Percentiles rank a stretch among this genome's conserved stretches.
phyloP scores from a whole-genome alignment of 225 moss, liverwort and hornwort species.

The Polytrichum formosum region DNA sequence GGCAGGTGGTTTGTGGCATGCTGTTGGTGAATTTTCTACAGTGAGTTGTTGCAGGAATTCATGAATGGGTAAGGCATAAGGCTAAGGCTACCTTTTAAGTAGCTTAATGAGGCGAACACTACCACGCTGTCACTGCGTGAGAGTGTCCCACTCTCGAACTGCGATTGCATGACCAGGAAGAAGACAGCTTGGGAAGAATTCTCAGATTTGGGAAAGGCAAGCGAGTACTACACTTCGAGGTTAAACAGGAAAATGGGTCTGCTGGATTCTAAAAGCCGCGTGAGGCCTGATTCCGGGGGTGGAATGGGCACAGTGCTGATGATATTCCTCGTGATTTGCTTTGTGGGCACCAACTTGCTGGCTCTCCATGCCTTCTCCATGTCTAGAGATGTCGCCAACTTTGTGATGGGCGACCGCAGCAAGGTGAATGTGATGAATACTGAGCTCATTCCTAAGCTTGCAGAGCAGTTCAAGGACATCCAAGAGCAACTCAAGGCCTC shows the following conservation, averaged over 20 bases:
- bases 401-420: constrained; percentile 5
- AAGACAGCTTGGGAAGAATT: too few relatives aligned
- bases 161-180: too few relatives aligned
- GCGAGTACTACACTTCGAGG: too few relatives aligned
- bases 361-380: constrained; percentile 12
- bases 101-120: too few relatives aligned
- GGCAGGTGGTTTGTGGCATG: too few relatives aligned
- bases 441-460: constrained; percentile 1
- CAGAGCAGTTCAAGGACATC: background rate
- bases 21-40: too few relatives aligned
- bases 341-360: constrained; percentile 11
- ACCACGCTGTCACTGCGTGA: too few relatives aligned
- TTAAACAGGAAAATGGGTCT: constrained; percentile 7
- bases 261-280: background rate
- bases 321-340: constrained; percentile 7
- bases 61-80: too few relatives aligned
- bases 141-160: too few relatives aligned
- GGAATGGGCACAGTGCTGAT: background rate
- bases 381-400: constrained; percentile 11
- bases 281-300: background rate
- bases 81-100: too few relatives aligned
- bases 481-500: constrained; percentile 8
- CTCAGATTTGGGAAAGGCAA: too few relatives aligned
- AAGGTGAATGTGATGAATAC: background rate
- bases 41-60: too few relatives aligned